Base-by-base conservation (phyloP, 257 asterid species). In the Verbascum thapsus region DNA sequence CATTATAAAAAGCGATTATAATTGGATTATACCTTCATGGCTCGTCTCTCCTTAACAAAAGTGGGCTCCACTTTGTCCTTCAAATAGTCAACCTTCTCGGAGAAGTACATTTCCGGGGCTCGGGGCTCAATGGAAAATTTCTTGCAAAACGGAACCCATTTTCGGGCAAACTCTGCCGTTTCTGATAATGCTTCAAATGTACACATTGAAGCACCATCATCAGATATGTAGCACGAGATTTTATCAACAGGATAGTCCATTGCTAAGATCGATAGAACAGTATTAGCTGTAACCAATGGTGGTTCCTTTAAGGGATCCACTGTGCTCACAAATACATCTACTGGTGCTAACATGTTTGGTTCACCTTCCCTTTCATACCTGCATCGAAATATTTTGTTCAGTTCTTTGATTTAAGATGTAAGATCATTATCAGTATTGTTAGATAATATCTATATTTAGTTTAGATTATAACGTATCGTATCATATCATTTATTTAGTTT, bases 181-280 rank as follows among this genome's bases (percentile, higher is more conserved):
- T 91, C 97, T 35, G 98, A 91, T 12, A 88, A 81, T 2, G 98
- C 79, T 71, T 91, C 98, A 18, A 91, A 91, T 58, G 98, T 91
- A 63, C 96, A 88, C 95, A 88, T 91, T 19, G 95, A 86, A 48
- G 98, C 96, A 70, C 98, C 98, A 74, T 91, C 98, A 67, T 91
- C 98, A 32, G 98, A 91, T 71, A 91, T 75, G 63, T 88, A 91
- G 81, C 98, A 91, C 58, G 98, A 91, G 54, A 80, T 70, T 70
- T 91, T 91, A 38, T 91, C 96, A 5, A 91, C 86, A 15, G 98
- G 98, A 67, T 91, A 91, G 69, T 91, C 96, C 90, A 91, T 88
- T 51, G 98, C 96, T 59, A 91, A 44, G 57, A 91, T 91, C 37
- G 98, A 91, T 38, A 91, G 96, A 53, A 91, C 79, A 0, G 98